Evolutionary conservation across 139 green algal species (phyloP), one percentile per base, ranked within the genome.

Genomic region (Micractinium sp.): DNA sequence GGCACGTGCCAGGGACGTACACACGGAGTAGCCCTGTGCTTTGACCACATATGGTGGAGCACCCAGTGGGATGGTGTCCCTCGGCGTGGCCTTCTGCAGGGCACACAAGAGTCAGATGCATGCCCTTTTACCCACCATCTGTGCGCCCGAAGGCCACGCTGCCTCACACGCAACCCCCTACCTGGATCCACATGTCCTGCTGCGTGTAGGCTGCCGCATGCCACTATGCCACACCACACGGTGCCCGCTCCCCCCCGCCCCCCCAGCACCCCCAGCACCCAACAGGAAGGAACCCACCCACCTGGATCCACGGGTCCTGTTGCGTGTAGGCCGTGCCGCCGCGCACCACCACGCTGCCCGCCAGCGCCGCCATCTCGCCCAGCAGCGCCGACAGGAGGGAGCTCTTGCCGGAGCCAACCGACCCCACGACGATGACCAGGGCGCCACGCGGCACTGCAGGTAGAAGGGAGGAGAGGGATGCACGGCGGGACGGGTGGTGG

Each of bases 281-380:
- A 39, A 27, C 35, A 35, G 33, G n/a, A n/a, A n/a, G n/a, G n/a
- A n/a, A n/a, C 33, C 33, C 74, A 27, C 35, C 75, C 33, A 87
- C 82, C 82, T 87, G 87, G 39, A 98, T 96, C 90, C 96, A 98
- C 13, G 96, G 91, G 18, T 95, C 89, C 91, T 98, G 96, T 0
- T 95, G 93, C 13, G 97, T 95, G 82, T 95, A 98, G 0, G 95
- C 95, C 15, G 95, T 88, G 22, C 60, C 67, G 36, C 95, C 95
- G 20, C 41, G 41, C 31, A 96, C 86, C 3, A 31, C 29, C 60
- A 91, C 85, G n/a, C 39, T 73, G 29, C 87, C 88, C 25, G 71
- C 0, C 27, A 88, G 23, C 35, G 71, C 80, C 61, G 33, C 71
- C 90, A 96, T 95, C 31, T 95, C 91, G 5, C 94, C 93, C 61